Percentiles rank a stretch among this genome's conserved stretches.
phyloP scores from a whole-genome alignment of 1,284 basidiomycete species.

The Paramarasmius palmivorus region DNA sequence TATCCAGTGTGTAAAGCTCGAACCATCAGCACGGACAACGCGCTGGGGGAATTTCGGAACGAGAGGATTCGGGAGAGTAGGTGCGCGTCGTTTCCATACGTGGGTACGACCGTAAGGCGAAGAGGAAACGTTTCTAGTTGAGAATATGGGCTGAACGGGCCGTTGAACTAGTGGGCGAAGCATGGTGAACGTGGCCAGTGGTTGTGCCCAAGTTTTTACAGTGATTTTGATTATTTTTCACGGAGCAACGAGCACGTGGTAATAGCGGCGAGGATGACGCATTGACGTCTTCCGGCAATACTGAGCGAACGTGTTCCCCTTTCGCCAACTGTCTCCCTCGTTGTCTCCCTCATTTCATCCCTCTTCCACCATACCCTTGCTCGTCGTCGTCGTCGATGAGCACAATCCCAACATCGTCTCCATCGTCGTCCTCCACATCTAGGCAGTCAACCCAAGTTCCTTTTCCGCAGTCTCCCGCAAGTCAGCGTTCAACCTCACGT shows the following conservation, averaged over 20 bases:
- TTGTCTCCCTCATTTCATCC: no score
- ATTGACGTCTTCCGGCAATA: no score
- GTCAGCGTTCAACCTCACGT: background rate
- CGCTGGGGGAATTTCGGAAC: slow-evolving; percentile 83
- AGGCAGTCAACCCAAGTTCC: background rate
- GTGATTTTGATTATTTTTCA: no score
- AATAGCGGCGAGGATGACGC: no score
- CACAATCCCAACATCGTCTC: background rate
- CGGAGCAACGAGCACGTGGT: no score
- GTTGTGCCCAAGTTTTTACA: background rate
- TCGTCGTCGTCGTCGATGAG: slow-evolving; percentile 4
- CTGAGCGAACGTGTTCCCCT: no score
- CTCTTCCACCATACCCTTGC: background rate
- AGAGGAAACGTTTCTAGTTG: slow-evolving; percentile 52
- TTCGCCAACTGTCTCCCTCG: no score
- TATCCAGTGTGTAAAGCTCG: slow-evolving; percentile 82
- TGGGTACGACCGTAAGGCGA: slow-evolving; percentile 79
- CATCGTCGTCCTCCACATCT: background rate
- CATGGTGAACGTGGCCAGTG: no score
- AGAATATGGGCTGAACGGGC: background rate
- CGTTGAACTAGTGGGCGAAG: background rate
- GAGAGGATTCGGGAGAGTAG: slow-evolving; percentile 74
- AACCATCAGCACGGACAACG: slow-evolving; percentile 84
- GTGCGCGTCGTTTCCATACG: slow-evolving; percentile 67
- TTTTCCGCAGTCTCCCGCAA: background rate